Percentiles rank a stretch among this genome's conserved stretches.
phyloP scores from a whole-genome alignment of 805 yeast genomes.

The Myxozyma mucilagina region DNA sequence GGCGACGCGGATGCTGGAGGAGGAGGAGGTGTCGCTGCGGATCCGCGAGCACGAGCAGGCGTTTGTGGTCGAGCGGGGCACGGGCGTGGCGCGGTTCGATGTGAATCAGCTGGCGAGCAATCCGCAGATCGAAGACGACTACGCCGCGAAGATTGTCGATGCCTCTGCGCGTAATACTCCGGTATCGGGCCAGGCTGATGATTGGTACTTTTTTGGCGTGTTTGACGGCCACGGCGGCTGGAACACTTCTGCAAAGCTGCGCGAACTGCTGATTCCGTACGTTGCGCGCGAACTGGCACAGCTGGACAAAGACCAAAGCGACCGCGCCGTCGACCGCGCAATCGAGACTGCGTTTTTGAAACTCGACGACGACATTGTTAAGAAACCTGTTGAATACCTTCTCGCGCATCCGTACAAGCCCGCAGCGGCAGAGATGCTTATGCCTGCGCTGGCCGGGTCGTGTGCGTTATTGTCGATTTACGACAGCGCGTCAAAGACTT shows the following conservation, averaged over 20 bases:
- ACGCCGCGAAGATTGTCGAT: slow-evolving; percentile 69
- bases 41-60: slow-evolving; percentile 78
- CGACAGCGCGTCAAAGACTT: slow-evolving; percentile 67
- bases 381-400: slow-evolving; percentile 67
- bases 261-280: slow-evolving; percentile 72
- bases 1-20: slow-evolving; percentile 45
- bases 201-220: slow-evolving; percentile 93
- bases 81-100: slow-evolving; percentile 84
- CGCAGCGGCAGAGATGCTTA: slow-evolving; percentile 66
- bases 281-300: slow-evolving; percentile 66
- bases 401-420: slow-evolving; percentile 64
- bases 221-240: slow-evolving; percentile 97
- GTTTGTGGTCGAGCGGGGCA: slow-evolving; percentile 70
- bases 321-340: slow-evolving; percentile 66
- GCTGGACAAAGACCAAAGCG: slow-evolving; percentile 16
- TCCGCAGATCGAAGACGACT: slow-evolving; percentile 91
- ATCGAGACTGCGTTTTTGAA: slow-evolving; percentile 76
- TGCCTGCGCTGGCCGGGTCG: slow-evolving; percentile 95
- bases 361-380: slow-evolving; percentile 83
- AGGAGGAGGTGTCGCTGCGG: slow-evolving; percentile 68
- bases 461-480: slow-evolving; percentile 88
- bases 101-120: slow-evolving; percentile 87
- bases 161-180: slow-evolving; percentile 45
- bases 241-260: slow-evolving; percentile 82
- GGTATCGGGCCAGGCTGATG: slow-evolving; percentile 40